Evolutionary conservation across 2,329 filamentous ascomycete genomes (phyloP).

Genomic region (Aspergillus sp.): DNA sequence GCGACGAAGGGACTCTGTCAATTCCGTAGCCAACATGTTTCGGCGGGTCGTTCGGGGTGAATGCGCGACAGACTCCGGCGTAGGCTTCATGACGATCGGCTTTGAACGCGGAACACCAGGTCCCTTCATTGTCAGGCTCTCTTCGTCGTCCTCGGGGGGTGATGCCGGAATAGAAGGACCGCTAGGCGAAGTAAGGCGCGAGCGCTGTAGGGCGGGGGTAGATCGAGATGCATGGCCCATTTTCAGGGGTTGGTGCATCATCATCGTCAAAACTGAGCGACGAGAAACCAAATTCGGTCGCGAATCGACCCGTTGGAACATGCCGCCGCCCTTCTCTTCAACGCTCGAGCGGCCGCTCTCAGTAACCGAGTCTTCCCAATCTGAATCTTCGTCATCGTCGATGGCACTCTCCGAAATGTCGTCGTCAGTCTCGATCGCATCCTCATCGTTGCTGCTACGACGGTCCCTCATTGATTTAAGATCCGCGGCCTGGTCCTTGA

Average conservation of each 20-base stretch:
- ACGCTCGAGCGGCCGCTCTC: slow-evolving; percentile 82
- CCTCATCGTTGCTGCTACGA: slow-evolving; percentile 52
- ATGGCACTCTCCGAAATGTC: slow-evolving; percentile 82
- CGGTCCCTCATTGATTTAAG: slow-evolving; percentile 63
- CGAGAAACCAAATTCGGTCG: slow-evolving; percentile 80
- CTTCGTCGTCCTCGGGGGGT: slow-evolving; percentile 57
- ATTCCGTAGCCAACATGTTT: slow-evolving; percentile 93
- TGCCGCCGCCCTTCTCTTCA: slow-evolving; percentile 63
- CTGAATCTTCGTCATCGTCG: slow-evolving; percentile 65
- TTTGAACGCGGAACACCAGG: slow-evolving; percentile 70
- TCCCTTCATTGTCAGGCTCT: slow-evolving; percentile 63
- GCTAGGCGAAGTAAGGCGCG: slow-evolving; percentile 67
- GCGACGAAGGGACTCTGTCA: slow-evolving; percentile 88
- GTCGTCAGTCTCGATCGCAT: slow-evolving; percentile 61
- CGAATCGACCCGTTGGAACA: slow-evolving; percentile 91
- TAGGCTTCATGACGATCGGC: slow-evolving; percentile 73
- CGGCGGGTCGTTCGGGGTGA: slow-evolving; percentile 89
- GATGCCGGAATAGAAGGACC: slow-evolving; percentile 65
- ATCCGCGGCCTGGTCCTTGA: slow-evolving; percentile 72
- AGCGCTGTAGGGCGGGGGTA: slow-evolving; percentile 44
- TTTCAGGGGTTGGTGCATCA: slow-evolving; percentile 81
- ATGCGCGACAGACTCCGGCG: slow-evolving; percentile 70
- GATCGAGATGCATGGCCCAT: slow-evolving; percentile 57
- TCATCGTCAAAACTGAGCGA: slow-evolving; percentile 83
- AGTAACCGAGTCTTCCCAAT: slow-evolving; percentile 67